Evolutionary conservation across 306 rosid species (phyloP).

Genomic region (Urtica urens): DNA sequence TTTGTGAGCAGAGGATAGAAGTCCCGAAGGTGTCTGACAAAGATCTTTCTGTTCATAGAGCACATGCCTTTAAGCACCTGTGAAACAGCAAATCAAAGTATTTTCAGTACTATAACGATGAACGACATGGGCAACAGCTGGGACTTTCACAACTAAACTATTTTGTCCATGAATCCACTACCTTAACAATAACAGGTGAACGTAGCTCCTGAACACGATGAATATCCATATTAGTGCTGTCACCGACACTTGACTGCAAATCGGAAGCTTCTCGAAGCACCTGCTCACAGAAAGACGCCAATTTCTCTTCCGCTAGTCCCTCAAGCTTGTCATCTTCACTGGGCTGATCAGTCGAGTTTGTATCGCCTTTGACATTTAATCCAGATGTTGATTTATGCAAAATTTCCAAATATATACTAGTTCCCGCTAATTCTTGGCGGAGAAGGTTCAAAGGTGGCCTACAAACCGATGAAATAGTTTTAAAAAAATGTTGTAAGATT

Average conservation of each 20-base stretch:
- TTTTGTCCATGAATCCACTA: constrained; percentile 10
- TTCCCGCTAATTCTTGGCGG: constrained; percentile 87
- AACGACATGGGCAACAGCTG: not conserved
- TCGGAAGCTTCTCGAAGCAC: constrained; percentile 95
- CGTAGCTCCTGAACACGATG: constrained; percentile 89
- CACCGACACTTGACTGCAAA: constrained; percentile 72
- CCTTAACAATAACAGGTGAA: constrained; percentile 86
- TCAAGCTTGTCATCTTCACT: constrained; percentile 55
- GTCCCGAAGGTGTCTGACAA: constrained; percentile 82
- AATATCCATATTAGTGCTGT: constrained; percentile 69
- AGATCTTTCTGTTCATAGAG: constrained; percentile 73
- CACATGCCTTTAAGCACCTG: constrained; percentile 94
- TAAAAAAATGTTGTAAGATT: constrained; percentile 12
- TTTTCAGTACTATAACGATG: not conserved
- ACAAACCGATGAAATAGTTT: constrained; percentile 25
- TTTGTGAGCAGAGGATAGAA: constrained; percentile 89
- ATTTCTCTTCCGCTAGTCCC: constrained; percentile 76
- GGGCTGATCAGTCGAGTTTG: constrained; percentile 24
- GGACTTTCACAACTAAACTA: not conserved
- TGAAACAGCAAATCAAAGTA: not conserved
- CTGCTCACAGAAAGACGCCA: constrained; percentile 83
- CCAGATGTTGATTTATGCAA: constrained; percentile 73
- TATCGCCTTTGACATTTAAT: constrained; percentile 28
- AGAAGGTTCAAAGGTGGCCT: constrained; percentile 98
- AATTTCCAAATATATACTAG: constrained; percentile 73